Evolutionary conservation across 257 asterid genomes (phyloP).

Genomic region (Przewalskia tangutica): DNA sequence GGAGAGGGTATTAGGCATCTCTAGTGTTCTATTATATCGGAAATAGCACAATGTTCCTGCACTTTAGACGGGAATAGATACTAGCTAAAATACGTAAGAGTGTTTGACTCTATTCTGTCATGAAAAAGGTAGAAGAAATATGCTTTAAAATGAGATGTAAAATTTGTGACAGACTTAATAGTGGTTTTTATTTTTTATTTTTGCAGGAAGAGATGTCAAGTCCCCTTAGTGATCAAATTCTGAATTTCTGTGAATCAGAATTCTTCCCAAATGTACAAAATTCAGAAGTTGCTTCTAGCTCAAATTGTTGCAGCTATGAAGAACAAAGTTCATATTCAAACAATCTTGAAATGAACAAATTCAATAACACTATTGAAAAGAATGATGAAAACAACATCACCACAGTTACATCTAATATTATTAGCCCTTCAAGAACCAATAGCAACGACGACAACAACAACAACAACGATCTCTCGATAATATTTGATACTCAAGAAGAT

Average conservation of each 20-base stretch:
- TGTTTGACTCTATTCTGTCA: not conserved
- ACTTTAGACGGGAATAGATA: not conserved
- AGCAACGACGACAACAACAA: not conserved
- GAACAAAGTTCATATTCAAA: slow-evolving; percentile 34
- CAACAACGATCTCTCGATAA: slow-evolving; percentile 19
- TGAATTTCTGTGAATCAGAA: slow-evolving; percentile 70
- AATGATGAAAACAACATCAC: not conserved
- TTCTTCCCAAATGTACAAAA: slow-evolving; percentile 55
- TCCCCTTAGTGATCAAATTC: slow-evolving; percentile 58
- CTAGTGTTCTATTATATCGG: not conserved
- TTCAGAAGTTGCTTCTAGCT: slow-evolving; percentile 64
- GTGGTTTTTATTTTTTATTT: not conserved
- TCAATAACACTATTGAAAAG: slow-evolving; percentile 9
- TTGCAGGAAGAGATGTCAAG: slow-evolving; percentile 69
- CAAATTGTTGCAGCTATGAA: slow-evolving; percentile 54
- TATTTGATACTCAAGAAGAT: slow-evolving; percentile 42
- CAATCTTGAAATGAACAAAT: slow-evolving; percentile 27
- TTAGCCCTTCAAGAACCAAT: slow-evolving; percentile 9
- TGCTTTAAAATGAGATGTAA: not conserved
- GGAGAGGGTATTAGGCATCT: not conserved
- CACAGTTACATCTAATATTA: not conserved
- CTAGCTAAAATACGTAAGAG: not conserved
- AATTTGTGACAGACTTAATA: not conserved
- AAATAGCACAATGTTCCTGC: not conserved
- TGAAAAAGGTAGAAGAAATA: not conserved